Evolutionary conservation across 768 basidiomycete genomes (phyloP), one percentile per base, ranked within the genome.

Genomic region (Termitomyces eurrhizus): DNA sequence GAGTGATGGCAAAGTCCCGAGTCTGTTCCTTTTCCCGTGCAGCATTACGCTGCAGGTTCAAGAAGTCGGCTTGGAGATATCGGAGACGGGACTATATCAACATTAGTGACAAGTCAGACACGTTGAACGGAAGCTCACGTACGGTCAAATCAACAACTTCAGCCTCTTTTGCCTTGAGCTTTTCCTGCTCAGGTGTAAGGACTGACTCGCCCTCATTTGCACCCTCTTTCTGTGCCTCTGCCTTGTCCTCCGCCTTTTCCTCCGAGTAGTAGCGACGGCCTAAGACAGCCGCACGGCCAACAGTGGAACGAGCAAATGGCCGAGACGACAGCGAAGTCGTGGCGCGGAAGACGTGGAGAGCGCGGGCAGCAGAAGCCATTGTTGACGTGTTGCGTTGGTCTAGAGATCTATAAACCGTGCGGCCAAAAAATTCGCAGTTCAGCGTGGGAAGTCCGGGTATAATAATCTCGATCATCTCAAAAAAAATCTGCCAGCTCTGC

Each of bases 61-160:
- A 77, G 75, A 94, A 95, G 77, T 99, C 97, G 67, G 97, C 97
- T 70, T 95, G 90, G 60, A 92, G 80, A 72, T 98, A 97, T 51
- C 90, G 88, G 67, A 97, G 80, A 64, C 94, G 92, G 71, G 87
- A 82, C 96, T 97, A 73, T 21, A 42, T 9, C 18, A 18, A 33
- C 26, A 59, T 65, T 52, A 64, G 59, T 58, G 53, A 55, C n/a
- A 35, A 45, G 13, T 33, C 7, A 18, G 39, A 3, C 2, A 14
- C 48, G 6, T 29, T 18, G 36, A 16, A 35, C 16, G 12, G 35
- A 21, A 24, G 39, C 46, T 56, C 41, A 77, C 90, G 66, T 68
- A 94, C 93, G 63, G 87, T 92, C 62, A 94, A 78, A 73, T 94
- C 93, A n/a, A 83, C 76, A n/a, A 88, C 85, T 70, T 91, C 90